Percentiles rank a stretch among this genome's conserved stretches.
These are phyloP conservation scores for Cardamine chenopodiifolia DNA, from an alignment of 345 rosid genomes.

Conservation along the genomic window DNA sequence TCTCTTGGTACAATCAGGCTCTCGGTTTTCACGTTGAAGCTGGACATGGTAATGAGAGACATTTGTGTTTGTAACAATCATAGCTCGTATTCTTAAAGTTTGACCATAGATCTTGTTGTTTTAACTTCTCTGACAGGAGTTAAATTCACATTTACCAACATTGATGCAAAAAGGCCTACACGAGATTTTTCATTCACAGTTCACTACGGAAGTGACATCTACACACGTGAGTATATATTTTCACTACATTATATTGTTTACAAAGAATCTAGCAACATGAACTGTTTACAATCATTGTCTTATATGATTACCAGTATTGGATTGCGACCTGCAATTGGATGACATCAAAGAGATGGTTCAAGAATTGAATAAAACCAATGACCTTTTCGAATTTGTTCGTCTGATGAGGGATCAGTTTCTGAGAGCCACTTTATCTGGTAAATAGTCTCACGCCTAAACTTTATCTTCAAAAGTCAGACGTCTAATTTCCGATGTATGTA, in stretches of 20 bases:
- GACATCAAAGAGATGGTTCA: slow-evolving; percentile 61
- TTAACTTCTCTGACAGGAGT: slow-evolving; percentile 59
- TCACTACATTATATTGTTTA: not conserved
- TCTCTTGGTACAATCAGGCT: slow-evolving; percentile 78
- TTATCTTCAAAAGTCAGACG: not conserved
- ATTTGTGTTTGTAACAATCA: not conserved
- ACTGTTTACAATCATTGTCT: slow-evolving; percentile 27
- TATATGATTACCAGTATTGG: slow-evolving; percentile 62
- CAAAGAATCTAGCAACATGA: slow-evolving; percentile 14
- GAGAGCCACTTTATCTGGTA: slow-evolving; percentile 68
- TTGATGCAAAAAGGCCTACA: slow-evolving; percentile 53
- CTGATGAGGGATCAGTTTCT: slow-evolving; percentile 78
- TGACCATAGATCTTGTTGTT: slow-evolving; percentile 18
- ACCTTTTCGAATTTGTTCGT: slow-evolving; percentile 79
- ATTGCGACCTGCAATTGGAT: slow-evolving; percentile 67
- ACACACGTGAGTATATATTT: slow-evolving; percentile 57
- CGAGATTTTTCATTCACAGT: slow-evolving; percentile 61
- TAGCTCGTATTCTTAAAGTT: slow-evolving; percentile 17
- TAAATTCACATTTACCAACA: slow-evolving; percentile 69
- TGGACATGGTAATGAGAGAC: slow-evolving; percentile 65
- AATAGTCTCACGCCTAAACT: not conserved
- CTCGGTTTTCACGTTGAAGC: slow-evolving; percentile 85
- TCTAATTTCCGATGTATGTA: not conserved
- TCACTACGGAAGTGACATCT: slow-evolving; percentile 68
- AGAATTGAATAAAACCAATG: slow-evolving; percentile 81